Evolutionary conservation across 768 basidiomycete genomes (phyloP).

Genomic region (Punctularia strigosozonata): DNA sequence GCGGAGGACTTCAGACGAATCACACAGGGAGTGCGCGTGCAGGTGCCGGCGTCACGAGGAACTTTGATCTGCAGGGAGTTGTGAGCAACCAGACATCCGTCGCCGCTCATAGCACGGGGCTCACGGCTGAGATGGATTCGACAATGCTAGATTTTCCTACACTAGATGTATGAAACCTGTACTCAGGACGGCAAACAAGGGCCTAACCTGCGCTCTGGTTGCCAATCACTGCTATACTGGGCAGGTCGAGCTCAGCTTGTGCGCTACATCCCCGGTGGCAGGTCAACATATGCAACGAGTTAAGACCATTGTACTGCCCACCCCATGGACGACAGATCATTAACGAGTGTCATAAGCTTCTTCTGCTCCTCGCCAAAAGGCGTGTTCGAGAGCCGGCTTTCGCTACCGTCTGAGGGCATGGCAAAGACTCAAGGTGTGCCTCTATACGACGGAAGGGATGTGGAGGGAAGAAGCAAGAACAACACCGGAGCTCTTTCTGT

Average conservation of each 20-base stretch:
- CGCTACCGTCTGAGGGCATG: too few relatives aligned
- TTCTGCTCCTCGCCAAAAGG: too few relatives aligned
- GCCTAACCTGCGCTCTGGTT: slow-evolving; percentile 37
- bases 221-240: slow-evolving; percentile 38
- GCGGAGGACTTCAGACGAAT: slow-evolving; percentile 17
- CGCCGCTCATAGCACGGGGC: slow-evolving; percentile 3
- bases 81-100: slow-evolving; percentile 4
- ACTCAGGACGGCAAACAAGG: neutral
- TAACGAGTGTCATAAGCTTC: slow-evolving; percentile 19
- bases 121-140: slow-evolving; percentile 36
- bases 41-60: slow-evolving; percentile 36
- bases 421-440: too few relatives aligned
- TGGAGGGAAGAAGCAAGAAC: too few relatives aligned
- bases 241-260: slow-evolving; percentile 34
- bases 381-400: too few relatives aligned
- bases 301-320: slow-evolving; percentile 3
- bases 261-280: slow-evolving; percentile 14
- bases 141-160: slow-evolving; percentile 32
- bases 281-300: neutral
- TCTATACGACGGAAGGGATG: too few relatives aligned
- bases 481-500: too few relatives aligned
- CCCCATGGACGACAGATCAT: slow-evolving; percentile 22
- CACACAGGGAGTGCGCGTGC: slow-evolving; percentile 28
- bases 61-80: slow-evolving; percentile 26
- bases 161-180: neutral